A percentile compares a stretch with the other conserved stretches of the same genome.
phyloP scores from a whole-genome alignment of 495 filamentous ascomycete genomes.

The Hypoxylon fuscum region DNA sequence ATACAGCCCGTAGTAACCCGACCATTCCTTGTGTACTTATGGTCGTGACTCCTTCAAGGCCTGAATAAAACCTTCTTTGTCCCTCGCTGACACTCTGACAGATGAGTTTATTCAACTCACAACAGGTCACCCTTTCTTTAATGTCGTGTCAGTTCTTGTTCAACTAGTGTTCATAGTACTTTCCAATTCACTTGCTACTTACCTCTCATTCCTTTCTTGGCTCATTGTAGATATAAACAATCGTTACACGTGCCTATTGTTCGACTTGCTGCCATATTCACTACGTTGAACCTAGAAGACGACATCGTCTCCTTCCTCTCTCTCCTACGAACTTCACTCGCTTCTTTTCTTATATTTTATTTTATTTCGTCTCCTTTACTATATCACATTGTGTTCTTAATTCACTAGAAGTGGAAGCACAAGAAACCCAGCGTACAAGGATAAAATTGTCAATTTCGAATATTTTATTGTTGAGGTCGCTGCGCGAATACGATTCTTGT shows the following conservation, averaged over 20 bases:
- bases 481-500: slow-evolving; percentile 26
- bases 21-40: slow-evolving; percentile 17
- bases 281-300: slow-evolving; percentile 16
- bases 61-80: slow-evolving; percentile 29
- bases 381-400: slow-evolving; percentile 15
- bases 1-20: slow-evolving; percentile 15
- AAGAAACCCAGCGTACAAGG: slow-evolving; percentile 23
- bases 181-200: slow-evolving; percentile 13
- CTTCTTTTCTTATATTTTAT: slow-evolving; percentile 1
- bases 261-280: slow-evolving; percentile 6
- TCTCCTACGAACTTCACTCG: background rate
- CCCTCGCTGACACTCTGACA: slow-evolving; percentile 10
- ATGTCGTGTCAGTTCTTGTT: slow-evolving; percentile 10
- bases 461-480: slow-evolving; percentile 20
- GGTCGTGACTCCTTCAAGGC: slow-evolving; percentile 16
- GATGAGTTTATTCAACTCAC: slow-evolving; percentile 16
- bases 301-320: slow-evolving; percentile 4
- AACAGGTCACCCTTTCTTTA: slow-evolving; percentile 24
- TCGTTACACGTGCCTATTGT: slow-evolving; percentile 14
- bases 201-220: slow-evolving; percentile 20
- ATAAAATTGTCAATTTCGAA: slow-evolving; percentile 25
- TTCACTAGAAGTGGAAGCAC: slow-evolving; percentile 14
- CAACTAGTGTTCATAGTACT: slow-evolving; percentile 31
- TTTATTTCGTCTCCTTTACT: slow-evolving; percentile 21
- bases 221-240: slow-evolving; percentile 23